Percentiles rank a stretch among this genome's conserved stretches.
Evolutionary conservation across 129 eudicot species (phyloP).

Genomic region (Deinandra increscens): DNA sequence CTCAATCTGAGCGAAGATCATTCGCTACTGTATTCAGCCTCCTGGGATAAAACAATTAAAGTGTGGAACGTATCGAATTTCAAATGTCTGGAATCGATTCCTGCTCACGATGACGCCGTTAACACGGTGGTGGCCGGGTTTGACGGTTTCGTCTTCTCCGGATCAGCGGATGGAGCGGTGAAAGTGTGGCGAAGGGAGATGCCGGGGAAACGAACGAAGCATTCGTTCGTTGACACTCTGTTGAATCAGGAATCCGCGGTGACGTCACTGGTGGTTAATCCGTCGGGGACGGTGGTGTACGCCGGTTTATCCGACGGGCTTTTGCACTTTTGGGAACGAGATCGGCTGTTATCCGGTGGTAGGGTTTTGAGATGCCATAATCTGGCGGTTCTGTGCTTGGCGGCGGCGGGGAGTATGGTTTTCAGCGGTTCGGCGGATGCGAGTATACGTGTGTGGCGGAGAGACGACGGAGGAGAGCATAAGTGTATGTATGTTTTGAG

Average conservation of each 20-base stretch:
- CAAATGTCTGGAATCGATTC: constrained; percentile 59
- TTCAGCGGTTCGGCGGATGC: constrained; percentile 82
- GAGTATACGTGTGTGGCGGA: constrained; percentile 67
- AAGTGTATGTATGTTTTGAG: constrained; percentile 61
- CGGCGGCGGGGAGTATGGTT: constrained; percentile 43
- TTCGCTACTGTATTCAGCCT: constrained; percentile 56
- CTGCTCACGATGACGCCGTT: constrained; percentile 58
- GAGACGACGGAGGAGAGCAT: constrained; percentile 61
- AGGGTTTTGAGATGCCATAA: constrained; percentile 64
- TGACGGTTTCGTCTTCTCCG: constrained; percentile 51
- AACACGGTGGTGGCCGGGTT: constrained; percentile 54
- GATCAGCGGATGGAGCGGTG: constrained; percentile 65
- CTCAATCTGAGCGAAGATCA: constrained; percentile 65
- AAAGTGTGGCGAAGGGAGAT: constrained; percentile 65
- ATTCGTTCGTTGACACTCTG: constrained; percentile 49
- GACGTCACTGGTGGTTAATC: constrained; percentile 55
- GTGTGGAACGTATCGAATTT: constrained; percentile 57
- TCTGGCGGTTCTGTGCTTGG: constrained; percentile 55
- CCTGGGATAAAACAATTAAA: constrained; percentile 66
- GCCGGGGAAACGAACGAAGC: constrained; percentile 71
- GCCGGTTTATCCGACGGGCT: constrained; percentile 75
- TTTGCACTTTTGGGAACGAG: constrained; percentile 64
- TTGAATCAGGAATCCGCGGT: constrained; percentile 69
- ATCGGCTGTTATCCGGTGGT: constrained; percentile 41
- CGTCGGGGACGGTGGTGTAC: constrained; percentile 39